Evolutionary conservation across 2,329 filamentous ascomycete species (phyloP), one percentile per base, ranked within the genome.

Genomic region (Thielaviopsis euricoi): DNA sequence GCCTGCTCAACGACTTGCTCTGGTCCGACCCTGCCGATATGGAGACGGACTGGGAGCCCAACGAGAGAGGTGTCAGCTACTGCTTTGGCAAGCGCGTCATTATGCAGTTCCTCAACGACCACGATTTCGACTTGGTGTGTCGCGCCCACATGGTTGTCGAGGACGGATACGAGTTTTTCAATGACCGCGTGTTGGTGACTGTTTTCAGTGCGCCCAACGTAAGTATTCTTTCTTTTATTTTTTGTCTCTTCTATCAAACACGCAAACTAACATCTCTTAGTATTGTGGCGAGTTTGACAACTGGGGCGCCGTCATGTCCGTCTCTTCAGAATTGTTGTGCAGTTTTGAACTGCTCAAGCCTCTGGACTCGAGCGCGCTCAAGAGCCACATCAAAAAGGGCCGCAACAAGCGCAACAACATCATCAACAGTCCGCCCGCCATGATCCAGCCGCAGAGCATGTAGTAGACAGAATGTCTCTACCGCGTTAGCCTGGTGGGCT

Each of bases 261-360:
- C 37, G 15, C 25, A 19, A 6, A 29, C 68, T 72, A 65, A 70
- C 65, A n/a, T 25, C 37, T n/a, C 12, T 22, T 63, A 95, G 87
- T 97, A 98, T 67, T 98, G 93, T 66, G 93, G 93, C 64, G 93
- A 98, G 70, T 98, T 98, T 64, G 93, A 98, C 69, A 98, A 98
- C 63, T 97, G 93, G 89, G 93, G 93, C 21, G 93, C 93, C 15
- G 90, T 97, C 64, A 98, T 98, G 93, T 95, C 91, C 2, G 93
- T 98, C 22, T 96, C 89, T 1, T 82, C 81, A 15, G 93, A 97
- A 70, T 73, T 98, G 56, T 80, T 98, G 1, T 98, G 93, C 73
- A 96, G 90, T 68, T 98, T 98, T 67, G 93, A 98, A 71, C 77
- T 98, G 17, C 78, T 98, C 61, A 98, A 98, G 71, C 93, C 93